These are phyloP conservation scores for Nakataea oryzae DNA, from an alignment of 2,329 filamentous ascomycete species.

Conservation along the genomic window DNA sequence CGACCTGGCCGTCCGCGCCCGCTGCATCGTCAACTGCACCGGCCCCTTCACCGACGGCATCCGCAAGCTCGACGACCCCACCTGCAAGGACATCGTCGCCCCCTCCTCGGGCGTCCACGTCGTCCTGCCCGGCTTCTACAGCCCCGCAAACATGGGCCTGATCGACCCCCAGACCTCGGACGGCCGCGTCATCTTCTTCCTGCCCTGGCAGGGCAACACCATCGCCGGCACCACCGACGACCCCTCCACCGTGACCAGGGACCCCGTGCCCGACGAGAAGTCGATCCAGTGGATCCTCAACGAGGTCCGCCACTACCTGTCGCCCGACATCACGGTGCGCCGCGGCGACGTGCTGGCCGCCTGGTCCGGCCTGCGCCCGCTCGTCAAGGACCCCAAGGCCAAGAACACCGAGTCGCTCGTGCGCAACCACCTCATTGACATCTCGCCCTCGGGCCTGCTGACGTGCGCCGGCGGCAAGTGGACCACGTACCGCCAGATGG, in stretches of 20 bases:
- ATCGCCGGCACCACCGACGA: constrained; percentile 77
- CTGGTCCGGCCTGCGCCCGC: constrained; percentile 69
- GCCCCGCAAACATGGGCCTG: constrained; percentile 70
- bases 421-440: constrained; percentile 69
- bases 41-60: constrained; percentile 74
- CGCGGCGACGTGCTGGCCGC: constrained; percentile 69
- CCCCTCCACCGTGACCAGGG: constrained; percentile 54
- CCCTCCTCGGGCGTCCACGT: constrained; percentile 77
- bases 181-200: constrained; percentile 79
- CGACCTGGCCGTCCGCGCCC: constrained; percentile 62
- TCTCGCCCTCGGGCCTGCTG: constrained; percentile 63
- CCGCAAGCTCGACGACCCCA: constrained; percentile 68
- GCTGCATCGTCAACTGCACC: constrained; percentile 76
- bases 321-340: constrained; percentile 64
- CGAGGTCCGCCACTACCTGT: constrained; percentile 66
- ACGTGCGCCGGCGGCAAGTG: constrained; percentile 80
- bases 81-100: constrained; percentile 61
- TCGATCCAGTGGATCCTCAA: constrained; percentile 76
- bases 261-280: constrained; percentile 63
- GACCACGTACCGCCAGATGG: constrained; percentile 86
- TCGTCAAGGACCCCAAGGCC: constrained; percentile 72
- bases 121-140: constrained; percentile 69
- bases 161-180: constrained; percentile 76
- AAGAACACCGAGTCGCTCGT: constrained; percentile 76
- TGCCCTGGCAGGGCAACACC: constrained; percentile 80